A percentile compares a stretch with the other conserved stretches of the same genome.
These are phyloP conservation scores for Hypoxylon sp. DNA, from an alignment of 2,329 filamentous ascomycete genomes.

Conservation along the genomic window DNA sequence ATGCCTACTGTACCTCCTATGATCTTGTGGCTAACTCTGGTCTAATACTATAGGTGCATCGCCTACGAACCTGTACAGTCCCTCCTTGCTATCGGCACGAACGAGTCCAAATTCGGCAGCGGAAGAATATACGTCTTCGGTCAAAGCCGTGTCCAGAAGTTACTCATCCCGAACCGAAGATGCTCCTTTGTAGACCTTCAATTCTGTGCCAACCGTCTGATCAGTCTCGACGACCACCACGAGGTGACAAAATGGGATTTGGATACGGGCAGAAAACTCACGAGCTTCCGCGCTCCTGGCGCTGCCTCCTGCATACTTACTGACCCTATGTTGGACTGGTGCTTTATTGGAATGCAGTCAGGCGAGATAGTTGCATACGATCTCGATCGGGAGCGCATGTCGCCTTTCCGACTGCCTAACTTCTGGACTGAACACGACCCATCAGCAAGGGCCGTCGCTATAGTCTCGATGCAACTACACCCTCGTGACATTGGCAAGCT, in stretches of 20 bases:
- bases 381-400: conserved; percentile 78
- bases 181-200: conserved; percentile 80
- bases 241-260: conserved; percentile 87
- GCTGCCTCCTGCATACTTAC: conserved; percentile 77
- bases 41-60: conserved; percentile 71
- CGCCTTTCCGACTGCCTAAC: conserved; percentile 84
- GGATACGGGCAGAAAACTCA: conserved; percentile 70
- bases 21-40: conserved; percentile 12
- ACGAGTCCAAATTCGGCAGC: conserved; percentile 82
- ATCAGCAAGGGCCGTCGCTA: conserved; percentile 63
- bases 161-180: conserved; percentile 73
- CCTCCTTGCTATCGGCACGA: conserved; percentile 89
- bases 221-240: conserved; percentile 86
- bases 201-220: conserved; percentile 85
- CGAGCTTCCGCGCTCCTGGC: conserved; percentile 78
- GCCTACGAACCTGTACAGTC: conserved; percentile 95
- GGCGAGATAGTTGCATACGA: conserved; percentile 94
- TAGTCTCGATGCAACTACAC: conserved; percentile 85
- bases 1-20: neutral
- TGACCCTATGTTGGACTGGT: conserved; percentile 94
- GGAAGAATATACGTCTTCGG: conserved; percentile 92
- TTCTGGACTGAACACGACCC: conserved; percentile 82
- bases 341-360: conserved; percentile 80
- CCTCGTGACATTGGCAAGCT: conserved; percentile 92
- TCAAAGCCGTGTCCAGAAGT: conserved; percentile 78